Evolutionary conservation across 1,139 yeast genomes (phyloP).

Genomic region (Debaryomycetaceae sp.): DNA sequence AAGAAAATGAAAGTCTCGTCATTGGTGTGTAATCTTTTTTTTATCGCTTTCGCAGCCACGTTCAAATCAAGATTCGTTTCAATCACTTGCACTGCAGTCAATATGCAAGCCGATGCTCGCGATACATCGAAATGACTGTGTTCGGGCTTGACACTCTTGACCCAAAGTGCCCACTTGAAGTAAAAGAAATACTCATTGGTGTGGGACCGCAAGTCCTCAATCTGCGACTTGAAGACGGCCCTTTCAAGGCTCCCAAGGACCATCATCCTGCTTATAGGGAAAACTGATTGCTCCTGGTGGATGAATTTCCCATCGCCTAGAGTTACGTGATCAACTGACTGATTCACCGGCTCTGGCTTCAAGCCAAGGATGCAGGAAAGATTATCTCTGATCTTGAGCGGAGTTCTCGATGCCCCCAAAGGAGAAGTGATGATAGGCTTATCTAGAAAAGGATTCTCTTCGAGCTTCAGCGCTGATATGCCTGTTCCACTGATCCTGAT

Average conservation of each 20-base stretch:
- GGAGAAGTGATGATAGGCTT: background rate
- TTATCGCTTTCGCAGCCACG: conserved; percentile 4
- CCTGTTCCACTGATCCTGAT: too few species aligned
- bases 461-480: too few species aligned
- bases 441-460: too few species aligned
- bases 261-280: conserved; percentile 17
- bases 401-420: conserved; percentile 5
- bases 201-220: conserved; percentile 11
- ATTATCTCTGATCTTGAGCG: conserved; percentile 6
- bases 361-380: conserved; percentile 3
- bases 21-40: conserved; percentile 1
- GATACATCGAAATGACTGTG: too few species aligned
- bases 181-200: conserved; percentile 15
- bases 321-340: background rate
- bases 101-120: background rate
- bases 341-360: conserved; percentile 1
- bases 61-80: conserved; percentile 17
- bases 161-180: conserved; percentile 19
- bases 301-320: background rate
- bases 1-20: conserved; percentile 9
- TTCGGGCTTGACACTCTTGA: conserved; percentile 7
- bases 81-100: conserved; percentile 10
- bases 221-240: conserved; percentile 12
- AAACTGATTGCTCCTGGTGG: conserved; percentile 1
- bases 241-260: conserved; percentile 13